phyloP scores from a whole-genome alignment of 352 stramenopile genomes.

The Phytophthora lateralis region DNA sequence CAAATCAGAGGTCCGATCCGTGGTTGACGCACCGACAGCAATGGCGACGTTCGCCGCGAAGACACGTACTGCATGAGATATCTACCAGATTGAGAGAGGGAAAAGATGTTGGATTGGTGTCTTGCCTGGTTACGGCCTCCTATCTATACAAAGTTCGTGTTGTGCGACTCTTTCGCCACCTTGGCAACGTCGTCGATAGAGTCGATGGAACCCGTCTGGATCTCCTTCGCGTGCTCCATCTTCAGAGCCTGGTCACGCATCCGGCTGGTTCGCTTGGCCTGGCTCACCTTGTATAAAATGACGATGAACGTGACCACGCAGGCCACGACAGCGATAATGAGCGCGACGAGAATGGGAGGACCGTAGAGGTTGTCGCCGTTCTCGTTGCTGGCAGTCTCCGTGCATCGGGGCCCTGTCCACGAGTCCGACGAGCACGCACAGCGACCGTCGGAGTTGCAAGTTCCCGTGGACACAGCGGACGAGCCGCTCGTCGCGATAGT shows the following conservation, averaged over 20 bases:
- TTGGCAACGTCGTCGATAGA: conserved; percentile 29
- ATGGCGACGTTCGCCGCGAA: not conserved
- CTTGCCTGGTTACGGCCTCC: conserved; percentile 14
- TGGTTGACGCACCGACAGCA: too few relatives aligned
- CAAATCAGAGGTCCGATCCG: conserved; percentile 22
- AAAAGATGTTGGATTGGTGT: conserved; percentile 20
- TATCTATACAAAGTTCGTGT: conserved; percentile 51
- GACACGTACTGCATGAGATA: conserved; percentile 10
- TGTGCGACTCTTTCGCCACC: conserved; percentile 32
- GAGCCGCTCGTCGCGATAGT: conserved; percentile 36
- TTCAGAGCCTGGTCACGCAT: conserved; percentile 27
- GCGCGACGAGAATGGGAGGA: conserved; percentile 25
- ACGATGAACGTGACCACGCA: conserved; percentile 19
- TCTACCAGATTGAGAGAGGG: conserved; percentile 3
- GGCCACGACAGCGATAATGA: conserved; percentile 24
- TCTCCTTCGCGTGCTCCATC: conserved; percentile 32
- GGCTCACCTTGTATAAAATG: conserved; percentile 32
- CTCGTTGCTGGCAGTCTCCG: conserved; percentile 27
- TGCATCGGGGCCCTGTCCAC: conserved; percentile 59
- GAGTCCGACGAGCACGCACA: conserved; percentile 40
- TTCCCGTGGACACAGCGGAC: conserved; percentile 34
- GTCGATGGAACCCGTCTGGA: conserved; percentile 22
- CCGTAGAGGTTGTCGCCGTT: conserved; percentile 32
- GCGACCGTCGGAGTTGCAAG: conserved; percentile 35
- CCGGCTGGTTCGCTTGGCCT: conserved; percentile 24